A percentile compares a stretch with the other conserved stretches of the same genome.
Evolutionary conservation across 768 basidiomycete species (phyloP).

Genomic region (Phanerochaete sordida): DNA sequence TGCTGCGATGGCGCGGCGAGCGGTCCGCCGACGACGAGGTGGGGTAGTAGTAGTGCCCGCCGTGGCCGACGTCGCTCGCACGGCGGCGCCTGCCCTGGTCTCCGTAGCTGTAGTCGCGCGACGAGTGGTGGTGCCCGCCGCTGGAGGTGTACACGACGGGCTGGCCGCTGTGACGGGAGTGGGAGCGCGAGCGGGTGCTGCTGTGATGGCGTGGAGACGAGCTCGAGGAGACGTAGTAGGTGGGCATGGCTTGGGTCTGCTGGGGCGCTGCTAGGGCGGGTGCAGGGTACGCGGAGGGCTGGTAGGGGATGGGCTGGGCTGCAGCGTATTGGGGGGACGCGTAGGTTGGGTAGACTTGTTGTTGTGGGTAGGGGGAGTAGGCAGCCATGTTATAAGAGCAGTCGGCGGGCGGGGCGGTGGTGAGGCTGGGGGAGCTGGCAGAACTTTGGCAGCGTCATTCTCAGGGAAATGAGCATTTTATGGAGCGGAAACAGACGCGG

Average conservation of each 20-base stretch:
- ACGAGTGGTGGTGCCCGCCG: slow-evolving; percentile 7
- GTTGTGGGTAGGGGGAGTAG: slow-evolving; percentile 4
- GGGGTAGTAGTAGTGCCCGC: slow-evolving; percentile 14
- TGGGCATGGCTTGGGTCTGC: slow-evolving; percentile 12
- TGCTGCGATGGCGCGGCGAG: slow-evolving; percentile 9
- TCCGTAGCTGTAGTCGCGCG: slow-evolving; percentile 7
- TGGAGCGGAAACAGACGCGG: background rate
- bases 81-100: slow-evolving; percentile 11
- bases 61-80: slow-evolving; percentile 16
- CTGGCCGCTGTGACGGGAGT: slow-evolving; percentile 17
- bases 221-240: slow-evolving; percentile 26
- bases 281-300: slow-evolving; percentile 6
- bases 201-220: slow-evolving; percentile 16
- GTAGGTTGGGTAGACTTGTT: background rate
- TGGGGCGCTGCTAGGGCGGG: background rate
- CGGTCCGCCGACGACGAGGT: background rate
- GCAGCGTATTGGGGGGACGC: background rate
- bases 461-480: background rate
- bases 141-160: slow-evolving; percentile 20
- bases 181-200: slow-evolving; percentile 17
- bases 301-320: slow-evolving; percentile 4
- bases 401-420: background rate
- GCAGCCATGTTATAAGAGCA: slow-evolving; percentile 3
- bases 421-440: background rate
- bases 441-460: slow-evolving; percentile 1